Evolutionary conservation across 257 asterid genomes (phyloP), one percentile per base, ranked within the genome.

Genomic region (Cinchona pubescens): DNA sequence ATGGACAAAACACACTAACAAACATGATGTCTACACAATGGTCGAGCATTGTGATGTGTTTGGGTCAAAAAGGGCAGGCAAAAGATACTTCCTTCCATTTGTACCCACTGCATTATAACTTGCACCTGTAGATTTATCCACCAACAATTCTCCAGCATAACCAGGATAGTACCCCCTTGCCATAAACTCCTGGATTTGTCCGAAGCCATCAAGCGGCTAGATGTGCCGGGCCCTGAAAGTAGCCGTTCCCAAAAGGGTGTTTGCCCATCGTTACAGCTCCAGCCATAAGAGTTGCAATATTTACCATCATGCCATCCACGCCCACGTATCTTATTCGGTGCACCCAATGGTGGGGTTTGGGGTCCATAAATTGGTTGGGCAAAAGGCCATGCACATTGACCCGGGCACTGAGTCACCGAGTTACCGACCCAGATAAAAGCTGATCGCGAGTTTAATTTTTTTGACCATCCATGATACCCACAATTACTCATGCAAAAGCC

Each of bases 371-470:
- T 53, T 21, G 81, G 83, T 46, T 73, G 70, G 64, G 64, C 49
- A 68, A 78, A 78, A 15, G 81, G 81, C 81, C 77, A 78, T 6
- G 82, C 78, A 42, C 82, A 78, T 48, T 73, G 78, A 48, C 83
- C 83, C 4, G 85, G 85, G 67, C 83, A 80, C 79, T 80, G 84
- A 62, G 67, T 82, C 73, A 21, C 76, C 74, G 83, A 81, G 76
- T 84, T 78, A 1, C 87, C 83, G 5, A 81, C 87, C 75, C 85
- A 81, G 13, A 80, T 60, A 34, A 58, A 80, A 8, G 35, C 81
- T 6, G 78, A 16, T 34, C 68, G 30, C 5, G 66, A 72, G 5
- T 68, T 42, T 0, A 2, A 58, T 11, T 34, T 53, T 37, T 37
- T 25, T 11, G 2, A 35, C 70, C 48, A 69, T 21, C 81, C 84